phyloP scores from a whole-genome alignment of 176 grass and related monocot species.

The Carex parvula region DNA sequence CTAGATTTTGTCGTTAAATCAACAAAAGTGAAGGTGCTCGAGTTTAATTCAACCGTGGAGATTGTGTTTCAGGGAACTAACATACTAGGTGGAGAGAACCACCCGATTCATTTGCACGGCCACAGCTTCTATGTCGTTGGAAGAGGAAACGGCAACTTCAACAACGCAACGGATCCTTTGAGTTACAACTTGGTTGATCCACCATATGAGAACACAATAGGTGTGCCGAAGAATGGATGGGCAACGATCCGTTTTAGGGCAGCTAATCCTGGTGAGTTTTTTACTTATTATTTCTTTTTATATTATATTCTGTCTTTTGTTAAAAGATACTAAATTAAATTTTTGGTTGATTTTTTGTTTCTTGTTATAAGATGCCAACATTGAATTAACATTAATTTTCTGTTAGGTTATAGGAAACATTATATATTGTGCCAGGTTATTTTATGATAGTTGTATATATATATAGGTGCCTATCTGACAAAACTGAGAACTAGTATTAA shows the following conservation, averaged over 20 bases:
- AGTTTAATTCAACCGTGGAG: conserved; percentile 37
- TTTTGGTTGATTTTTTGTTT: too few relatives aligned
- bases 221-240: conserved; percentile 40
- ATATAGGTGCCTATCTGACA: background rate
- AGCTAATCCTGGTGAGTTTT: conserved; percentile 42
- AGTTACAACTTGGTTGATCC: conserved; percentile 55
- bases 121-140: conserved; percentile 50
- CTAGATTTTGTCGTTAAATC: conserved; percentile 14
- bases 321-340: background rate
- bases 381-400: background rate
- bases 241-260: conserved; percentile 33
- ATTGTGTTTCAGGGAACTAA: conserved; percentile 63
- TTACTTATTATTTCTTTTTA: background rate
- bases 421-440: background rate
- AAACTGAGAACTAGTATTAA: background rate
- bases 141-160: conserved; percentile 42
- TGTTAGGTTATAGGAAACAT: background rate
- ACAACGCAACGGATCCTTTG: conserved; percentile 35
- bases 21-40: conserved; percentile 39
- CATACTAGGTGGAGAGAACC: conserved; percentile 43
- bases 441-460: background rate
- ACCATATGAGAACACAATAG: conserved; percentile 34
- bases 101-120: conserved; percentile 70
- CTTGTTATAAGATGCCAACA: too few relatives aligned
- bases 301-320: background rate